A percentile compares a stretch with the other conserved stretches of the same genome.
These are phyloP conservation scores for Meyerozyma elateridarum DNA, from an alignment of 1,139 yeast genomes.

Conservation along the genomic window DNA sequence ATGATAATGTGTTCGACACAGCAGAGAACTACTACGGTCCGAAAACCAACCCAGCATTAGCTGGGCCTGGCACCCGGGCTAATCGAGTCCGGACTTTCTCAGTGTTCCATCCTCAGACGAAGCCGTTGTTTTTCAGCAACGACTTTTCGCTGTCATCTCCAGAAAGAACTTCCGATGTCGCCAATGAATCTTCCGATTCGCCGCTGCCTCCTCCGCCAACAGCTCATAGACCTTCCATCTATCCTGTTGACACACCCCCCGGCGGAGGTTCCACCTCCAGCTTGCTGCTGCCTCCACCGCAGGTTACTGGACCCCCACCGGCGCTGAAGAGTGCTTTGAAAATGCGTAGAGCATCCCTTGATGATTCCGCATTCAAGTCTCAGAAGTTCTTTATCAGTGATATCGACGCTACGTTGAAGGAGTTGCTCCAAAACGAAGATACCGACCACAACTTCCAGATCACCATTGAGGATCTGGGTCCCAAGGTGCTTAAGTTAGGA, in stretches of 20 bases:
- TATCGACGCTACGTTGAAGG: conserved; percentile 67
- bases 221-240: not conserved
- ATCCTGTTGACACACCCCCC: conserved; percentile 1
- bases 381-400: conserved; percentile 69
- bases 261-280: not conserved
- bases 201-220: not conserved
- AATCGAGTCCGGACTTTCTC: conserved; percentile 52
- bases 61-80: conserved; percentile 28
- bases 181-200: too few relatives aligned
- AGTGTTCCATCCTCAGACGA: conserved; percentile 29
- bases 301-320: not conserved
- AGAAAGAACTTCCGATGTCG: too few relatives aligned
- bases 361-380: conserved; percentile 43
- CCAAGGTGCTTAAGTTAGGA: conserved; percentile 80
- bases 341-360: conserved; percentile 61
- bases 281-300: conserved; percentile 4
- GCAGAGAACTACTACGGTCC: conserved; percentile 75
- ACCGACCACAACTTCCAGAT: conserved; percentile 85
- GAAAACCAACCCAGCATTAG: conserved; percentile 48
- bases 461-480: conserved; percentile 89
- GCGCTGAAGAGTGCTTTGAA: not conserved
- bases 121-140: conserved; percentile 9
- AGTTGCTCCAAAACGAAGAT: conserved; percentile 73
- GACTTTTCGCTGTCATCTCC: too few relatives aligned
- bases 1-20: conserved; percentile 58